phyloP scores from a whole-genome alignment of 2,329 filamentous ascomycete species.

The Nannizziopsis barbatae region DNA sequence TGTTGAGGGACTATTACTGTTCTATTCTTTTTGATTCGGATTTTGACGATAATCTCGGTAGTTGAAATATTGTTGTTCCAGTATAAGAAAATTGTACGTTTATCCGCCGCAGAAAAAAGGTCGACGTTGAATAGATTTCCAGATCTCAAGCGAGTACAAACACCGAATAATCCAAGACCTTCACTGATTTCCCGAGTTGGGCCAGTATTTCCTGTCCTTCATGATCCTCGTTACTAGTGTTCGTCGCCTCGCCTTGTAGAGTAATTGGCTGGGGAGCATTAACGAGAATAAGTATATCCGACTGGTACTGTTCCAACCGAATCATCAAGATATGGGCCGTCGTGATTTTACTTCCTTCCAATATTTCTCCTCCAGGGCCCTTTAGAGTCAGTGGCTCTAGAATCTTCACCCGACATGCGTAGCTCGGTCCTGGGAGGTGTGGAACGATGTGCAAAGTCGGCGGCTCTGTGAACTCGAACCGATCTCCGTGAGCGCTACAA shows the following conservation, averaged over 20 bases:
- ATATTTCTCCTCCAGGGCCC: neutral
- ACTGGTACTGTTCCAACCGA: constrained; percentile 60
- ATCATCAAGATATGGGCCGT: constrained; percentile 68
- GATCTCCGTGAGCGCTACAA: constrained; percentile 52
- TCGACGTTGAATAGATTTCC: too few species aligned
- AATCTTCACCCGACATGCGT: constrained; percentile 17
- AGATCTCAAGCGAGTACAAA: constrained; percentile 2
- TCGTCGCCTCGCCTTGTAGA: constrained; percentile 55
- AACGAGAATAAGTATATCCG: constrained; percentile 74
- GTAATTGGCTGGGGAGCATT: constrained; percentile 79
- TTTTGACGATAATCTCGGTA: too few species aligned
- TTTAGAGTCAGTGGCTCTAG: neutral
- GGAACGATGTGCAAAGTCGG: constrained; percentile 44
- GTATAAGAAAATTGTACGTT: too few species aligned
- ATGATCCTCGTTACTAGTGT: constrained; percentile 58
- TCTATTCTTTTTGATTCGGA: too few species aligned
- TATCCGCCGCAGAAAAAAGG: too few species aligned
- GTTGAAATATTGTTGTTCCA: too few species aligned
- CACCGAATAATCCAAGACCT: constrained; percentile 51
- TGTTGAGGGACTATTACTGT: too few species aligned
- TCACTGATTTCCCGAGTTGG: constrained; percentile 58
- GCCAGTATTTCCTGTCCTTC: constrained; percentile 25
- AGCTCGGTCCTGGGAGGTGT: constrained; percentile 25
- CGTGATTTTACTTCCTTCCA: constrained; percentile 18
- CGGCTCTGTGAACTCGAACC: constrained; percentile 53